A percentile compares a stretch with the other conserved stretches of the same genome.
Conservation (phyloP, 495 filamentous ascomycete species). For the Opeltia flavorubescens region DNA sequence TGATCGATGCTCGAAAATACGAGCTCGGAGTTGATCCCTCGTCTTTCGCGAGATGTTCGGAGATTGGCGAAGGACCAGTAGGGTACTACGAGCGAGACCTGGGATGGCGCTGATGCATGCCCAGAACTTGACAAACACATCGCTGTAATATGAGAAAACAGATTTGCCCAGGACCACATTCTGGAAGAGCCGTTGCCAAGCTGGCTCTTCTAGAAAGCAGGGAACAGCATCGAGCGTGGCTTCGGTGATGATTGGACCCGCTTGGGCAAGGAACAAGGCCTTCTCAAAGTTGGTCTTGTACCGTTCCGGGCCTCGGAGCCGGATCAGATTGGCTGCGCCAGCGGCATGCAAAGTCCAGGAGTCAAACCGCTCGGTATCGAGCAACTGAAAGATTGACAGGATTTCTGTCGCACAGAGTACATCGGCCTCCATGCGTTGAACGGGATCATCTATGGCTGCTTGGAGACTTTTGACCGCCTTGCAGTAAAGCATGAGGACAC, state of each 20-base stretch:
- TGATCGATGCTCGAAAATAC: neutral
- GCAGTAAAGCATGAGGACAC: conserved; percentile 18
- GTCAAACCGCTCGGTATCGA: conserved; percentile 10
- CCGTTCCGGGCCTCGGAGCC: conserved; percentile 20
- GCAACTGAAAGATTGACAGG: conserved; percentile 21
- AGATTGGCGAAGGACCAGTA: conserved; percentile 4
- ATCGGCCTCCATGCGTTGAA: conserved; percentile 15
- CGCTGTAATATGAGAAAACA: conserved; percentile 14
- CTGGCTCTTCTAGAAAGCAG: conserved; percentile 18
- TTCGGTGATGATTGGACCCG: conserved; percentile 21
- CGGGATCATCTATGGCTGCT: conserved; percentile 18
- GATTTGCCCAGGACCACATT: conserved; percentile 11
- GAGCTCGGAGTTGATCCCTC: neutral
- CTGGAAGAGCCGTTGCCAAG: conserved; percentile 19
- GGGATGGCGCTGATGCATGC: conserved; percentile 10
- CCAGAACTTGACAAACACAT: conserved; percentile 18
- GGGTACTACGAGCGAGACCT: conserved; percentile 9
- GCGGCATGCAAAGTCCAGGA: conserved; percentile 21
- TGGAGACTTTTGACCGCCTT: conserved; percentile 23
- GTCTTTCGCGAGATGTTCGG: neutral
- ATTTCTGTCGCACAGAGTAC: conserved; percentile 24
- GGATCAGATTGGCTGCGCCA: conserved; percentile 21
- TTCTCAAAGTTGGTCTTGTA: conserved; percentile 25
- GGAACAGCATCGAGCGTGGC: conserved; percentile 15
- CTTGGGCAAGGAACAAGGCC: conserved; percentile 22